phyloP scores from a whole-genome alignment of 2,329 filamentous ascomycete species.

The Fusarium beomiforme region DNA sequence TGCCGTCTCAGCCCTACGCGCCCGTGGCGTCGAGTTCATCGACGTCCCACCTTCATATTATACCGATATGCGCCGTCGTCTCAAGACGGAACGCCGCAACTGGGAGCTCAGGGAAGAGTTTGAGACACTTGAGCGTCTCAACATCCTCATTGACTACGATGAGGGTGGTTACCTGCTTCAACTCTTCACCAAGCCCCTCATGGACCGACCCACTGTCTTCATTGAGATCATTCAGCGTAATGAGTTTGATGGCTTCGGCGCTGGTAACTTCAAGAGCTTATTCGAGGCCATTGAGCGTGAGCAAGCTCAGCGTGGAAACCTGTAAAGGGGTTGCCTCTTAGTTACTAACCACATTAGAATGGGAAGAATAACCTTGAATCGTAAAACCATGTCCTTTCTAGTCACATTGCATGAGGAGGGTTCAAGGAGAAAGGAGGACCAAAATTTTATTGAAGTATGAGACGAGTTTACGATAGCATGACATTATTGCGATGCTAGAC shows the following conservation, averaged over 20 bases:
- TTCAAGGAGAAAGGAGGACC: neutral
- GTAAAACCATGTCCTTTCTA: neutral
- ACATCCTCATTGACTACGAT: slow-evolving; percentile 95
- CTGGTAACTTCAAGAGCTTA: slow-evolving; percentile 93
- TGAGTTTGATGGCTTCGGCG: slow-evolving; percentile 90
- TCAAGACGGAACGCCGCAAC: slow-evolving; percentile 69
- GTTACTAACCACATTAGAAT: neutral
- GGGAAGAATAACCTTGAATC: neutral
- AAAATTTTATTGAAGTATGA: slow-evolving; percentile 13
- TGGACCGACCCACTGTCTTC: slow-evolving; percentile 95
- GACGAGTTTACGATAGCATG: slow-evolving; percentile 17
- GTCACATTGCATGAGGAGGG: slow-evolving; percentile 1
- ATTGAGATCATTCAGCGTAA: slow-evolving; percentile 96
- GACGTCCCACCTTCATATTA: slow-evolving; percentile 90
- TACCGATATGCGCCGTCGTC: slow-evolving; percentile 75
- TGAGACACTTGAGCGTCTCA: slow-evolving; percentile 77
- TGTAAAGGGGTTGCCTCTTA: slow-evolving; percentile 57
- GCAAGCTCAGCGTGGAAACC: slow-evolving; percentile 85
- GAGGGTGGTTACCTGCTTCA: slow-evolving; percentile 86
- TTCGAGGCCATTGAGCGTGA: slow-evolving; percentile 97
- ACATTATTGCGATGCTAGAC: slow-evolving; percentile 16
- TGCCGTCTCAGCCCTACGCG: slow-evolving; percentile 80
- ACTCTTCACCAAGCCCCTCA: slow-evolving; percentile 85
- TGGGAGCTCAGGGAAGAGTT: slow-evolving; percentile 82
- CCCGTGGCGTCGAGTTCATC: slow-evolving; percentile 94